phyloP scores from a whole-genome alignment of 2,329 filamentous ascomycete genomes.

The Neopestalotiopsis sp. region DNA sequence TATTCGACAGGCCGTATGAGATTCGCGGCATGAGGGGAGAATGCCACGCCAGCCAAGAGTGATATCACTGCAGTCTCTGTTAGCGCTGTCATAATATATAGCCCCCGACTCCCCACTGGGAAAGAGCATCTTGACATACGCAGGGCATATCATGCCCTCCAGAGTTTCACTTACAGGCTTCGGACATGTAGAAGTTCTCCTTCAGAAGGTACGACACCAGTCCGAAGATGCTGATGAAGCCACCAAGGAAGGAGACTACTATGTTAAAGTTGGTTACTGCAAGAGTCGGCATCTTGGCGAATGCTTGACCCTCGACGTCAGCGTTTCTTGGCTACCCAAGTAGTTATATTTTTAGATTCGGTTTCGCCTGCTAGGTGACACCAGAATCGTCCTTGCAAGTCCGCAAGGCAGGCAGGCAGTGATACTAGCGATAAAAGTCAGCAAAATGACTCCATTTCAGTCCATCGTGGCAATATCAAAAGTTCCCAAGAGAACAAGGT shows the following conservation, averaged over 20 bases:
- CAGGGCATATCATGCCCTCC: neutral
- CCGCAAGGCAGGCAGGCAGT: conserved; percentile 35
- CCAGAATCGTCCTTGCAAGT: conserved; percentile 43
- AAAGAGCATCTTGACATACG: neutral
- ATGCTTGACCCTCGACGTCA: conserved; percentile 4
- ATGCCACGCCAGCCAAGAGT: conserved; percentile 75
- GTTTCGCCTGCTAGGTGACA: conserved; percentile 20
- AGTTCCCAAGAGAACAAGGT: neutral
- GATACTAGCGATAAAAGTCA: conserved; percentile 18
- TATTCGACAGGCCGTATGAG: conserved; percentile 79
- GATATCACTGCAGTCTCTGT: conserved; percentile 71
- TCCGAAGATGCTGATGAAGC: conserved; percentile 89
- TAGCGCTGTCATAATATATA: neutral
- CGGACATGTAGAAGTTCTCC: conserved; percentile 88
- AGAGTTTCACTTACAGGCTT: conserved; percentile 70
- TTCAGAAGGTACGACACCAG: conserved; percentile 89
- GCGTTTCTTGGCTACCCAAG: neutral
- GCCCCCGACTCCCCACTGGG: neutral
- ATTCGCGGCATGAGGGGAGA: conserved; percentile 79
- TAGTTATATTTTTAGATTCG: neutral
- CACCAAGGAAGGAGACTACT: conserved; percentile 78
- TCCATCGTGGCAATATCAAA: neutral
- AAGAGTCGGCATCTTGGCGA: conserved; percentile 51
- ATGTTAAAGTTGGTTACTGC: conserved; percentile 82
- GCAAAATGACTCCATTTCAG: neutral